These are phyloP conservation scores for Aspergillus terreus DNA, from an alignment of 2,329 filamentous ascomycete species.

Conservation along the genomic window DNA sequence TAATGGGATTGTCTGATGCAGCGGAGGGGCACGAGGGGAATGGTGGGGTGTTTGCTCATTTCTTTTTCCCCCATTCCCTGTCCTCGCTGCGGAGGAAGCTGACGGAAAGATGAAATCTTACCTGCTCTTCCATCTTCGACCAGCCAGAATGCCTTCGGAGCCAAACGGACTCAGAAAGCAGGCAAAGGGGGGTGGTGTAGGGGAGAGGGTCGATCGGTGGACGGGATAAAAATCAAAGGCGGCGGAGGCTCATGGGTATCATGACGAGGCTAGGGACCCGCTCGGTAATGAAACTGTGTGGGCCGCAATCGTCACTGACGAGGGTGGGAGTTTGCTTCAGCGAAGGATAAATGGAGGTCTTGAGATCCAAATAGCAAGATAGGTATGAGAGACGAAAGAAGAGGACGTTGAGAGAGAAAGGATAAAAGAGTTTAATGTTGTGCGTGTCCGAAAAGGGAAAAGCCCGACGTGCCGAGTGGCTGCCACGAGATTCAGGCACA, in stretches of 20 bases:
- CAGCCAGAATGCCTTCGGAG: conserved; percentile 33
- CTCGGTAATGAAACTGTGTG: not conserved
- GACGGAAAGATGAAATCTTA: conserved; percentile 17
- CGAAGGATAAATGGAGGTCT: not conserved
- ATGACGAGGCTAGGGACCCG: conserved; percentile 1
- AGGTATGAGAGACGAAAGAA: not conserved
- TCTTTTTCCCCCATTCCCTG: conserved; percentile 2
- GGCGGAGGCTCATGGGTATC: conserved; percentile 19
- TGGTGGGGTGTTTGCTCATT: conserved; percentile 13
- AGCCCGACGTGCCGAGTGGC: conserved; percentile 17
- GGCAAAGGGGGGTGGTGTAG: conserved; percentile 12
- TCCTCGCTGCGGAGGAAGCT: not conserved
- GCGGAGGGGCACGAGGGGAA: conserved; percentile 18
- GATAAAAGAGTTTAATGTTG: not conserved
- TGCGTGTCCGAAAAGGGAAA: conserved; percentile 18
- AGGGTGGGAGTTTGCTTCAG: not conserved
- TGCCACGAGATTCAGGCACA: conserved; percentile 13
- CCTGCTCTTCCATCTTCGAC: conserved; percentile 46
- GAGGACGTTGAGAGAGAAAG: not conserved
- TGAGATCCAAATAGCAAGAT: not conserved
- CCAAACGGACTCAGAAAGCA: conserved; percentile 21
- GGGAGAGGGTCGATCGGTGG: conserved; percentile 11
- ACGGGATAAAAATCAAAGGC: conserved; percentile 16
- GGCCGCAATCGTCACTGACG: not conserved
- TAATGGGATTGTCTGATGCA: not conserved